These are phyloP conservation scores for Eimeria praecox DNA, from an alignment of 169 alveolate species.

Conservation along the genomic window DNA sequence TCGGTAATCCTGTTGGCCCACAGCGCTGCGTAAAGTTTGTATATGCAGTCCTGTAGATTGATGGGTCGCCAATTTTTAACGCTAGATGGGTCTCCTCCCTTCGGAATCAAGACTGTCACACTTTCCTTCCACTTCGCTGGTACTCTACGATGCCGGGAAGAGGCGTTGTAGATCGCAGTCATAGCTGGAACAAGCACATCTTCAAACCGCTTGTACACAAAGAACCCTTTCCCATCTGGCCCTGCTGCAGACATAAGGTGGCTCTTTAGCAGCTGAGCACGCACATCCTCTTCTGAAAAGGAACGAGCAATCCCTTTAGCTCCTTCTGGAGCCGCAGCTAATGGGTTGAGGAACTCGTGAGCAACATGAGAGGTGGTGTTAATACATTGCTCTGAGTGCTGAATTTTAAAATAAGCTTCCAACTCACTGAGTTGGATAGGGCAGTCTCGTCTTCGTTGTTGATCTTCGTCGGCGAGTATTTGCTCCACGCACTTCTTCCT, in stretches of 20 bases:
- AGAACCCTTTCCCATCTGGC: conserved; percentile 29
- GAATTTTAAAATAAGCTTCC: neutral
- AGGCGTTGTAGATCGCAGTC: conserved; percentile 1
- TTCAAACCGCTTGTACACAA: conserved; percentile 30
- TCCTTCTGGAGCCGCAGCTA: neutral
- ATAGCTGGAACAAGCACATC: conserved; percentile 29
- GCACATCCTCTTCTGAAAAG: conserved; percentile 17
- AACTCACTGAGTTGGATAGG: conserved; percentile 1
- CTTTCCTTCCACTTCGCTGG: neutral
- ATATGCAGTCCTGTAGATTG: conserved; percentile 19
- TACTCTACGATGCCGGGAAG: conserved; percentile 1
- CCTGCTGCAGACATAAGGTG: neutral
- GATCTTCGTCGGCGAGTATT: neutral
- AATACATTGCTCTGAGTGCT: neutral
- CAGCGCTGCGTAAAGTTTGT: conserved; percentile 50
- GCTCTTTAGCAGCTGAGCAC: conserved; percentile 13
- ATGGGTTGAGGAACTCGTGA: neutral
- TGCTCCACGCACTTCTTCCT: neutral
- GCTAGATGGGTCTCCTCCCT: neutral
- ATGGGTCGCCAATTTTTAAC: neutral
- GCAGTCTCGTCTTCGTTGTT: neutral
- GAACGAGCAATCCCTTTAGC: neutral
- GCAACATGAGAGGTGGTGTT: neutral
- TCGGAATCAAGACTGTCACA: neutral
- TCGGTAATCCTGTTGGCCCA: neutral